Conservation (phyloP, 2,329 filamentous ascomycete species). For the Paracorniculantispora psalliotae region DNA sequence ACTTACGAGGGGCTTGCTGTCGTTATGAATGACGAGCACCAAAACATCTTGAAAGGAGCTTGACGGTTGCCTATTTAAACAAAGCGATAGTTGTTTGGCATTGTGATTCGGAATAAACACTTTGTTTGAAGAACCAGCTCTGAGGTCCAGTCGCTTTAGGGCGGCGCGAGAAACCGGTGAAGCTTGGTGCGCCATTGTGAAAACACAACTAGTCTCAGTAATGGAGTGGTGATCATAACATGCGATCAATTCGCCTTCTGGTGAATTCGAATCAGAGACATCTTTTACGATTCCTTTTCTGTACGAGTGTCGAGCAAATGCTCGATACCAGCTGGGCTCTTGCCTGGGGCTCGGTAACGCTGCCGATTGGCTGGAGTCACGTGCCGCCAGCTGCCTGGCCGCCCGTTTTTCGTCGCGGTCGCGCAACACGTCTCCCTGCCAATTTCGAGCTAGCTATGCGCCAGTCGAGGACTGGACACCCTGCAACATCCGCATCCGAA, state of each 20-base stretch:
- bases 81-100: background rate
- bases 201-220: too few relatives aligned
- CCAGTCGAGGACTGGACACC: background rate
- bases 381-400: constrained; percentile 1
- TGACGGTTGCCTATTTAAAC: background rate
- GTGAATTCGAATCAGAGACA: too few relatives aligned
- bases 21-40: background rate
- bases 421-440: constrained; percentile 15
- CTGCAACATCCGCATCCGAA: constrained; percentile 3
- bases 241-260: too few relatives aligned
- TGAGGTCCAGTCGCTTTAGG: constrained; percentile 3
- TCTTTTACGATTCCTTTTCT: background rate
- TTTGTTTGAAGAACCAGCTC: background rate
- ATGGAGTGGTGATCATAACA: too few relatives aligned
- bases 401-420: constrained; percentile 12
- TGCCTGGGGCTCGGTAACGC: background rate
- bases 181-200: constrained; percentile 1
- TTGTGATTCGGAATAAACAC: constrained; percentile 2
- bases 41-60: background rate
- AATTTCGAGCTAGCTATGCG: constrained; percentile 10
- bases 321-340: background rate
- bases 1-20: constrained; percentile 6
- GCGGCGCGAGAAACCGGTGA: background rate
- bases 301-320: background rate
- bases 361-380: constrained; percentile 14